A percentile compares a stretch with the other conserved stretches of the same genome.
Evolutionary conservation across 2,329 filamentous ascomycete genomes (phyloP).

Genomic region (Cryphonectria nitschkei): DNA sequence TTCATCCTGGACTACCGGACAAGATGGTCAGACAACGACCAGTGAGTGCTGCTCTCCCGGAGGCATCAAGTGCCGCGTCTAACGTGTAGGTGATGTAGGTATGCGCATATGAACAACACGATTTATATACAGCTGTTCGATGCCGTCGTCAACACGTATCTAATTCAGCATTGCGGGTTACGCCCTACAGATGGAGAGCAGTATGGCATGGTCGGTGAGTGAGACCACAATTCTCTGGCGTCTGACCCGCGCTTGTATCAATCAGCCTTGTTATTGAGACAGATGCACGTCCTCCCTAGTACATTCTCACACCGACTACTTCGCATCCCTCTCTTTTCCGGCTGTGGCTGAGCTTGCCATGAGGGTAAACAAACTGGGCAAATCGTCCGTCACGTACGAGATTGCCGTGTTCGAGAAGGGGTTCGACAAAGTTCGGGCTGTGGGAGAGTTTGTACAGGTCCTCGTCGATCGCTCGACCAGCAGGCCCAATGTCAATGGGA

Average conservation of each 20-base stretch:
- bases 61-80: not conserved
- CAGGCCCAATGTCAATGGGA: constrained; percentile 67
- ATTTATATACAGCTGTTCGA: constrained; percentile 89
- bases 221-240: not conserved
- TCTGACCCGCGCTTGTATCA: not conserved
- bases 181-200: constrained; percentile 71
- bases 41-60: constrained; percentile 17
- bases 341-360: constrained; percentile 80
- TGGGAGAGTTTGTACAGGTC: constrained; percentile 81
- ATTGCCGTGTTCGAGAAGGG: constrained; percentile 82
- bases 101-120: constrained; percentile 89
- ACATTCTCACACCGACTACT: constrained; percentile 83
- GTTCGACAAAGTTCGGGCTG: constrained; percentile 74
- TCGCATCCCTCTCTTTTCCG: constrained; percentile 80
- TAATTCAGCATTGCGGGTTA: constrained; percentile 77
- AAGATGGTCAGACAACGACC: constrained; percentile 66
- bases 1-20: constrained; percentile 83
- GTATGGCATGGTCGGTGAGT: constrained; percentile 69
- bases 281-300: constrained; percentile 46
- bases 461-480: constrained; percentile 79
- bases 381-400: constrained; percentile 87
- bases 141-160: constrained; percentile 85
- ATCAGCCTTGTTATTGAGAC: not conserved
- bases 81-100: constrained; percentile 47
- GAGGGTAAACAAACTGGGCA: constrained; percentile 81